These are phyloP conservation scores for Cutaneotrichosporon spelunceum DNA, from an alignment of 1,284 basidiomycete species.

Conservation along the genomic window DNA sequence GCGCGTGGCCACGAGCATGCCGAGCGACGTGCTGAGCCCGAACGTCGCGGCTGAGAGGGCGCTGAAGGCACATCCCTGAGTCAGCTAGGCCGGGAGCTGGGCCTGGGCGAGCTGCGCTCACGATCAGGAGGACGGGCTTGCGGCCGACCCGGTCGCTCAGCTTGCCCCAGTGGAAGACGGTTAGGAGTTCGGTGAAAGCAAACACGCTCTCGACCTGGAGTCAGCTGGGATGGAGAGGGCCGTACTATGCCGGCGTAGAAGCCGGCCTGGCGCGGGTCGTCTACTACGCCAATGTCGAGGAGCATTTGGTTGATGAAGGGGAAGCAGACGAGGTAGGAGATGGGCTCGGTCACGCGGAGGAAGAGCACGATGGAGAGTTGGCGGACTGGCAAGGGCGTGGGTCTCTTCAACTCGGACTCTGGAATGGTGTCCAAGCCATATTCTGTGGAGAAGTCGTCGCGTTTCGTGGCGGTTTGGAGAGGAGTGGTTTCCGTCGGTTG, in stretches of 20 bases:
- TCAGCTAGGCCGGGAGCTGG: no score
- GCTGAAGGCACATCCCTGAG: conserved; percentile 33
- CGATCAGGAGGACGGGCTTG: conserved; percentile 39
- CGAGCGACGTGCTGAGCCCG: conserved; percentile 35
- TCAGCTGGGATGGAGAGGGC: not conserved
- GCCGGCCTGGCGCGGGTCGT: conserved; percentile 35
- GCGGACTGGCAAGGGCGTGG: conserved; percentile 37
- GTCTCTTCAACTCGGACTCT: not conserved
- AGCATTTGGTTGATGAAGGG: conserved; percentile 45
- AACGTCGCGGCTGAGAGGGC: conserved; percentile 35
- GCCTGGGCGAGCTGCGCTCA: conserved; percentile 22
- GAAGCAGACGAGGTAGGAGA: conserved; percentile 34
- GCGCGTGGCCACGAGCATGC: conserved; percentile 31
- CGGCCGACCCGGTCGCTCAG: conserved; percentile 37
- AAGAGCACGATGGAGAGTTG: conserved; percentile 39
- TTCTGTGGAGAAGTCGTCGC: not conserved
- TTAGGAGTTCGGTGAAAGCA: conserved; percentile 38
- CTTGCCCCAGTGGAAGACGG: conserved; percentile 42
- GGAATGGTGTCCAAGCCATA: not conserved
- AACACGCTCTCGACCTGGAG: conserved; percentile 41
- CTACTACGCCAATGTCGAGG: conserved; percentile 34
- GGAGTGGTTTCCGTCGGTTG: not conserved
- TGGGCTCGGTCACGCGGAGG: conserved; percentile 39
- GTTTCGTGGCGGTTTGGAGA: not conserved
- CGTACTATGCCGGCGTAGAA: conserved; percentile 33